Evolutionary conservation across 2,329 filamentous ascomycete genomes (phyloP), one percentile per base, ranked within the genome.

Genomic region (Aphanoascus verrucosus): DNA sequence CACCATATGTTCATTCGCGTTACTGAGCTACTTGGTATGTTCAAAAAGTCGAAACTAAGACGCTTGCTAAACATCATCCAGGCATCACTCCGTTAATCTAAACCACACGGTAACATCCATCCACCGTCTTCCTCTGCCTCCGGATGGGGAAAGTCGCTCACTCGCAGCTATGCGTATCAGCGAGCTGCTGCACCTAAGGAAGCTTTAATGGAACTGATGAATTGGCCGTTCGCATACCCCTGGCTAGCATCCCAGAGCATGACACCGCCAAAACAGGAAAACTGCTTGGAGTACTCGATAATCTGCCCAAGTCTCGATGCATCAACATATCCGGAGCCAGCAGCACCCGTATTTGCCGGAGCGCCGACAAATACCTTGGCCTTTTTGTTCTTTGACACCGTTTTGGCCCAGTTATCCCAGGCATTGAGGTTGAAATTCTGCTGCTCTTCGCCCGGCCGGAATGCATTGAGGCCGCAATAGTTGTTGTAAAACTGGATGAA

Each of bases 401-500:
- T 74, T 61, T 74, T 75, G 17, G 83, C 82, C 83, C 83, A 86
- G 55, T 69, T 71, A 63, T 86, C 79, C 83, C 83, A 86, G 28
- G 74, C 75, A 32, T 69, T 69, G 57, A 83, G 79, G 69, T 85
- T 83, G 69, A 79, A 85, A 59, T 75, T 77, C 51, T 68, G 72
- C 62, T 79, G 78, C 0, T 65, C 69, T 0, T 69, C 55, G 3
- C 75, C 76, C 0, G 68, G 52, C 1, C 68, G 60, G 68, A 75
- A 86, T 28, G 72, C 74, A 56, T 72, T 66, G 1, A 80, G 67
- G 14, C 81, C 81, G 64, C 84, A 86, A 64, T 70, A 79, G 72
- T 84, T 85, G 73, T 84, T 84, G 68, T 84, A 84, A 67, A 84
- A 84, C 66, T 85, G 81, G 31, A 84, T 74, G 65, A 77, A 78